phyloP scores from a whole-genome alignment of 2,329 filamentous ascomycete genomes.

The Epichloe baconii region DNA sequence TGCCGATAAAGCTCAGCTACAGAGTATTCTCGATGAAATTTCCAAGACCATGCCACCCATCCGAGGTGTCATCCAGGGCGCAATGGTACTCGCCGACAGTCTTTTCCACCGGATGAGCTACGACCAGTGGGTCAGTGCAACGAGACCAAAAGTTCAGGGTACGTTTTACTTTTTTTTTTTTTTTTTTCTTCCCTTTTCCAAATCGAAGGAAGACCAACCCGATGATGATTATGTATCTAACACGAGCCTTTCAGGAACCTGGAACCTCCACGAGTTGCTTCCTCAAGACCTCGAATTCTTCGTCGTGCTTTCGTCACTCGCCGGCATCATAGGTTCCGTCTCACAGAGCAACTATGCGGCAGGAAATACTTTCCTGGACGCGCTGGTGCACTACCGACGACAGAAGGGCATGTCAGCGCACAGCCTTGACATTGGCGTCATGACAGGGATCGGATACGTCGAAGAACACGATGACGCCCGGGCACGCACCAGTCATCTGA shows the following conservation, averaged over 20 bases:
- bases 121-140: slow-evolving; percentile 18
- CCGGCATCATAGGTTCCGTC: slow-evolving; percentile 32
- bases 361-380: slow-evolving; percentile 28
- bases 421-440: slow-evolving; percentile 7
- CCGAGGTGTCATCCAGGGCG: slow-evolving; percentile 11
- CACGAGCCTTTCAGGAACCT: too few relatives aligned
- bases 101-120: slow-evolving; percentile 23
- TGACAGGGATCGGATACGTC: neutral
- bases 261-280: neutral
- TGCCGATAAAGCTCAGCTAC: neutral
- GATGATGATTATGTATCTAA: too few relatives aligned
- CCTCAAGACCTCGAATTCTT: slow-evolving; percentile 21
- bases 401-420: slow-evolving; percentile 12
- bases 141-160: slow-evolving; percentile 24
- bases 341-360: slow-evolving; percentile 38
- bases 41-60: slow-evolving; percentile 11
- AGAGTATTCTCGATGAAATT: neutral
- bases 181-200: too few relatives aligned
- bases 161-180: slow-evolving; percentile 20
- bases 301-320: slow-evolving; percentile 26
- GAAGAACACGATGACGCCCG: too few relatives aligned
- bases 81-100: slow-evolving; percentile 7
- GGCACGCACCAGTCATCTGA: too few relatives aligned
- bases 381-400: slow-evolving; percentile 20
- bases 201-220: too few relatives aligned